Evolutionary conservation across 2,329 filamentous ascomycete genomes (phyloP).

Genomic region (Aspergillus tubingensis): DNA sequence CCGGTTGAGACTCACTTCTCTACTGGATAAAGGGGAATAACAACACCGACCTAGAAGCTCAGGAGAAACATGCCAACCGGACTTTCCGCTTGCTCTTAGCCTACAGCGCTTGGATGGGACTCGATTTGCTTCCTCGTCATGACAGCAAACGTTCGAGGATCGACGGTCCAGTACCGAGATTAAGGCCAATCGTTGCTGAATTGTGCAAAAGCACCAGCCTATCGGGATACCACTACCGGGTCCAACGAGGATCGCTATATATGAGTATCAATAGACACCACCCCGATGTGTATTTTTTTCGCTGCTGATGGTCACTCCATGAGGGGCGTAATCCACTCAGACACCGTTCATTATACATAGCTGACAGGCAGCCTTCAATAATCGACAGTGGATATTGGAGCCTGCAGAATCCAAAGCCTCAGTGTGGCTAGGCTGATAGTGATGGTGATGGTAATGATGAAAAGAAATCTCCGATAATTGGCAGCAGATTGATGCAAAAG

Average conservation of each 20-base stretch:
- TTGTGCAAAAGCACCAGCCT: slow-evolving; percentile 14
- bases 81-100: not conserved
- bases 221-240: not conserved
- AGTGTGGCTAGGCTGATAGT: slow-evolving; percentile 3
- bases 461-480: slow-evolving; percentile 11
- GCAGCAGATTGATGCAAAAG: slow-evolving; percentile 8
- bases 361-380: not conserved
- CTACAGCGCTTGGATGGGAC: not conserved
- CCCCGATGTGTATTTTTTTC: not conserved
- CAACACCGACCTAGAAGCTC: not conserved
- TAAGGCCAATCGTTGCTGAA: slow-evolving; percentile 20
- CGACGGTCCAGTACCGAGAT: slow-evolving; percentile 15
- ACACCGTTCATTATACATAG: not conserved
- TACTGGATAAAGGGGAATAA: not conserved
- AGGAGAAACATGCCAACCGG: slow-evolving; percentile 1
- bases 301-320: not conserved
- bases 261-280: not conserved
- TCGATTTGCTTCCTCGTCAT: not conserved
- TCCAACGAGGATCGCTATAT: slow-evolving; percentile 10
- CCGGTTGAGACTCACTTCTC: not conserved
- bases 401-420: slow-evolving; percentile 1
- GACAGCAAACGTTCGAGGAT: slow-evolving; percentile 29
- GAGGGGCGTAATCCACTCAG: not conserved
- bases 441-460: not conserved
- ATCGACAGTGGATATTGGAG: not conserved